A percentile compares a stretch with the other conserved stretches of the same genome.
These are phyloP conservation scores for Fusarium tanahbumbuense DNA, from an alignment of 2,329 filamentous ascomycete genomes.

Conservation along the genomic window DNA sequence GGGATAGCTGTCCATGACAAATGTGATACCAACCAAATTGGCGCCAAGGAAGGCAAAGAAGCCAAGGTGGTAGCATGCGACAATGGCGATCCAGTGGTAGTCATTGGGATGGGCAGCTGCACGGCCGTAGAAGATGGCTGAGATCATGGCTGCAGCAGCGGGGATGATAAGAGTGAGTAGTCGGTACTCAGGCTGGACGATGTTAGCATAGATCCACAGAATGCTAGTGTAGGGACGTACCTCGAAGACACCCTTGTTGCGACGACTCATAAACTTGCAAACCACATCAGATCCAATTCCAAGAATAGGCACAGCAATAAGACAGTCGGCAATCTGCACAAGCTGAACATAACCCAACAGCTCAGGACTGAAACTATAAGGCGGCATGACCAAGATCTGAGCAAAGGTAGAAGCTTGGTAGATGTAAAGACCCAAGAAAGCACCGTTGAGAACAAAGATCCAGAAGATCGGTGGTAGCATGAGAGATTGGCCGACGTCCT, in stretches of 20 bases:
- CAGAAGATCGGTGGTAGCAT: conserved; percentile 1
- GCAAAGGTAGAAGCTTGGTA: conserved; percentile 15
- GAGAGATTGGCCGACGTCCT: background rate
- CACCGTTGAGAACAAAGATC: conserved; percentile 18
- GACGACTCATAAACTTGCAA: conserved; percentile 14
- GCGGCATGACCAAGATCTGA: background rate
- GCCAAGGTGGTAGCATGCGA: background rate
- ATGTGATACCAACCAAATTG: conserved; percentile 7
- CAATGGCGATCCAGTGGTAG: conserved; percentile 18
- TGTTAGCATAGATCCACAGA: no score
- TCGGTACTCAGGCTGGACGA: background rate
- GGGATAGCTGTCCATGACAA: conserved; percentile 17
- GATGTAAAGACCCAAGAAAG: conserved; percentile 16
- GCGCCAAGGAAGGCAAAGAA: conserved; percentile 15
- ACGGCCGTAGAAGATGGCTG: conserved; percentile 1
- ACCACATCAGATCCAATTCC: conserved; percentile 2
- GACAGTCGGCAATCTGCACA: background rate
- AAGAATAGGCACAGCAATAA: conserved; percentile 1
- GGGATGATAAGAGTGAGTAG: conserved; percentile 3
- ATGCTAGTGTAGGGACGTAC: no score
- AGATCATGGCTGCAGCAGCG: background rate
- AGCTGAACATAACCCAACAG: conserved; percentile 12
- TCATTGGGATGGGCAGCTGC: conserved; percentile 2
- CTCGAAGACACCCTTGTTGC: conserved; percentile 1
- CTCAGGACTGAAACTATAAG: background rate